A percentile compares a stretch with the other conserved stretches of the same genome.
phyloP scores from a whole-genome alignment of 1,284 basidiomycete species.

The Cystobasidium slooffiae region DNA sequence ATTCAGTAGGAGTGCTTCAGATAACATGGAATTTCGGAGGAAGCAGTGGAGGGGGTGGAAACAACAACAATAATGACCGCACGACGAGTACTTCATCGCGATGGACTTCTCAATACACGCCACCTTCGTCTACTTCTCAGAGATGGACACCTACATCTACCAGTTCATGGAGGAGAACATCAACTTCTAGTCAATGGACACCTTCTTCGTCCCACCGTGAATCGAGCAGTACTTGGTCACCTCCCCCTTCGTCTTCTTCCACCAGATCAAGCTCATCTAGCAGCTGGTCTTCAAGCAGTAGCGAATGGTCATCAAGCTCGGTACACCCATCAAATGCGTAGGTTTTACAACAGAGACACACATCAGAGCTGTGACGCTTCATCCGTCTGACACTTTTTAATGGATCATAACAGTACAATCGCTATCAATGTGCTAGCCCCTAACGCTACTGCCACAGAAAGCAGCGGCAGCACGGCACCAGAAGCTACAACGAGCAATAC shows the following conservation, averaged over 20 bases:
- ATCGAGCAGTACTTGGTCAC: constrained; percentile 26
- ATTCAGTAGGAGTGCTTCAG: constrained; percentile 19
- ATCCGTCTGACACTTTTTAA: not conserved
- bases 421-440: not conserved
- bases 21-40: constrained; percentile 28
- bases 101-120: constrained; percentile 17
- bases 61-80: constrained; percentile 23
- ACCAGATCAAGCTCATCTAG: not conserved
- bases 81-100: constrained; percentile 7
- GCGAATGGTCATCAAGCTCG: constrained; percentile 14
- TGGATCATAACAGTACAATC: not conserved
- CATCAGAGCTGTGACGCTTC: not conserved
- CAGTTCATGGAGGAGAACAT: constrained; percentile 6
- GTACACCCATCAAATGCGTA: not conserved
- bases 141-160: constrained; percentile 20
- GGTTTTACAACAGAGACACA: too few species aligned
- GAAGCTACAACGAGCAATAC: constrained; percentile 7
- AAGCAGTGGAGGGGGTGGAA: constrained; percentile 9
- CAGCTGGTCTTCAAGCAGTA: not conserved
- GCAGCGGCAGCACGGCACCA: not conserved
- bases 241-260: constrained; percentile 10
- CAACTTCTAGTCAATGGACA: constrained; percentile 25
- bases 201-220: not conserved
- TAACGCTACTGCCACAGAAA: not conserved
- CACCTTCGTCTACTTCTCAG: not conserved